Evolutionary conservation across 257 asterid species (phyloP), one percentile per base, ranked within the genome.

Genomic region (Vinca minor): DNA sequence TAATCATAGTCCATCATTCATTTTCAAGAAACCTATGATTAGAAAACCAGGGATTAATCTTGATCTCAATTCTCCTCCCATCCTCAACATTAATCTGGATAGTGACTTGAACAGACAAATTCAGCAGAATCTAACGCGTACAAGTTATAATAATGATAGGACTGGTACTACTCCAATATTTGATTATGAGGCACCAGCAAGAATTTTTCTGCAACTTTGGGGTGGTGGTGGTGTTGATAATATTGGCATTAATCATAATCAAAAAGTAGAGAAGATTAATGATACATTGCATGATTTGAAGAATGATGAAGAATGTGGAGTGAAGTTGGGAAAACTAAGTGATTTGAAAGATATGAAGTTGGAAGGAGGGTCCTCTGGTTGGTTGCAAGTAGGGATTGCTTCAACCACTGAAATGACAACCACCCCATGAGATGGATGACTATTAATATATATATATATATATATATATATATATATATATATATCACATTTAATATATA

Each of bases 381-480:
- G 96, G 96, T 73, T 89, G 80, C 85, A 86, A 70, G 71, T 90
- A 76, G 95, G 97, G 66, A 87, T 84, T 78, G 82, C 85, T 73
- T 74, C 95, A 41, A 80, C 80, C 25, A 63, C 76, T 48, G 73
- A 78, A 21, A 66, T 62, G 38, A 63, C 31, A 52, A 39, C 67
- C 21, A 42, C 36, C 62, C 71, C 66, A 42, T 41, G 38, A 70
- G 17, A 45, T 29, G 45, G 38, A 34, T n/a, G n/a, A n/a, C n/a
- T n/a, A n/a, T n/a, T n/a, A n/a, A n/a, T n/a, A n/a, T n/a, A n/a
- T n/a, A n/a, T n/a, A n/a, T n/a, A n/a, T n/a, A n/a, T n/a, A n/a
- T n/a, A n/a, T n/a, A n/a, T n/a, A n/a, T n/a, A n/a, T n/a, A n/a
- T n/a, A n/a, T n/a, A n/a, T n/a, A n/a, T n/a, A n/a, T n/a, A n/a